phyloP scores from a whole-genome alignment of 352 stramenopile genomes.

The Globisporangium lucens region DNA sequence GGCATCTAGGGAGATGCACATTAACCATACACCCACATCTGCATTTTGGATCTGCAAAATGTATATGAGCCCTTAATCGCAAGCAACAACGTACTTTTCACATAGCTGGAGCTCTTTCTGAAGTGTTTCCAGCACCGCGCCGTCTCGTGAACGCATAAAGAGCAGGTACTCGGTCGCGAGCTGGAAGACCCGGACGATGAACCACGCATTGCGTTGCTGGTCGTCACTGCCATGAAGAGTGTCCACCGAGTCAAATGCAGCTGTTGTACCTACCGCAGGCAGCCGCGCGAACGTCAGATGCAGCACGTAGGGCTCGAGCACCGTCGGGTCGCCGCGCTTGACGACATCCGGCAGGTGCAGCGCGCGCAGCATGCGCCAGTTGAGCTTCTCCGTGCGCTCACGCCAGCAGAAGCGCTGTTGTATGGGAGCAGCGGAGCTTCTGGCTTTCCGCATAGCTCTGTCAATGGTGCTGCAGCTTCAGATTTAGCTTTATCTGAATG shows the following conservation, averaged over 20 bases:
- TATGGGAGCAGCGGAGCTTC: not conserved
- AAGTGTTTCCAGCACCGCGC: conserved; percentile 47
- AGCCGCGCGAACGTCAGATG: conserved; percentile 73
- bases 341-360: conserved; percentile 55
- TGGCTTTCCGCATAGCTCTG: not conserved
- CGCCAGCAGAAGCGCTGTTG: conserved; percentile 66
- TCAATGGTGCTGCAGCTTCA: not conserved
- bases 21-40: not conserved
- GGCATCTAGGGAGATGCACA: not conserved
- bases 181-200: conserved; percentile 66
- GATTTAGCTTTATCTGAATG: not conserved
- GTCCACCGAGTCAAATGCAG: not conserved
- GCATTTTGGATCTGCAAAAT: no score
- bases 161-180: conserved; percentile 77
- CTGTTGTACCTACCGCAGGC: conserved; percentile 15
- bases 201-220: conserved; percentile 51
- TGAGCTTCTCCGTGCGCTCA: conserved; percentile 67
- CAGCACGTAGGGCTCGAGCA: conserved; percentile 66
- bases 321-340: conserved; percentile 43
- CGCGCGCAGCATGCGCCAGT: conserved; percentile 58
- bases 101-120: conserved; percentile 40
- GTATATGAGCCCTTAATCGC: not conserved
- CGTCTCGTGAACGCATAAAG: conserved; percentile 56
- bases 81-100: conserved; percentile 17
- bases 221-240: not conserved